phyloP scores from a whole-genome alignment of 352 stramenopile species.

The Stramenopiles sp. region DNA sequence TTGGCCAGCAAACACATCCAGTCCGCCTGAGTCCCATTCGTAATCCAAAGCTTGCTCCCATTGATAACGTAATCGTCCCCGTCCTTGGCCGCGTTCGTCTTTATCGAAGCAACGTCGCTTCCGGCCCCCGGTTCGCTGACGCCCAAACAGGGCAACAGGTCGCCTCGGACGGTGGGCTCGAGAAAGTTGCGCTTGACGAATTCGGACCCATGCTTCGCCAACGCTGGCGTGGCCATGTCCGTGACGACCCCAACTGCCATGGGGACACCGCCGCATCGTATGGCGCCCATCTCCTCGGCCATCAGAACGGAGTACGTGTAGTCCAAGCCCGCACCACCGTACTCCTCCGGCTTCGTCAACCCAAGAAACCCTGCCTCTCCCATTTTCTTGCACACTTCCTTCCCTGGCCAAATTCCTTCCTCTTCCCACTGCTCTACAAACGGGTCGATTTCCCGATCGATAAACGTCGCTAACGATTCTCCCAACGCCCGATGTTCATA shows the following conservation, averaged over 20 bases:
- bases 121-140: constrained; percentile 66
- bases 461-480: constrained; percentile 17
- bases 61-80: constrained; percentile 77
- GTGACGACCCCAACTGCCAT: too few species aligned
- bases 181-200: background rate
- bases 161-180: background rate
- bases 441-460: constrained; percentile 25
- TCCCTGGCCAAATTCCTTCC: constrained; percentile 25
- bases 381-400: constrained; percentile 23
- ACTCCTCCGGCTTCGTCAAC: constrained; percentile 26
- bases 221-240: too few species aligned
- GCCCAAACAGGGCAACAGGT: constrained; percentile 42
- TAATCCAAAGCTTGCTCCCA: constrained; percentile 79
- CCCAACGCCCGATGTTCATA: background rate
- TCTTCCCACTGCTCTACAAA: constrained; percentile 26
- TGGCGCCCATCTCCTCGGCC: background rate
- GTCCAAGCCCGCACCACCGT: constrained; percentile 24
- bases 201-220: background rate
- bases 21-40: constrained; percentile 64
- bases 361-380: constrained; percentile 27
- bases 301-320: constrained; percentile 25
- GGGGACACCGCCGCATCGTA: background rate
- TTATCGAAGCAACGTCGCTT: constrained; percentile 58
- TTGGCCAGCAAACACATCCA: constrained; percentile 72
- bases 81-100: constrained; percentile 69